Percentiles rank a stretch among this genome's conserved stretches.
Evolutionary conservation across 1,284 basidiomycete genomes (phyloP).

Genomic region (Rhizopogon hawkerae): DNA sequence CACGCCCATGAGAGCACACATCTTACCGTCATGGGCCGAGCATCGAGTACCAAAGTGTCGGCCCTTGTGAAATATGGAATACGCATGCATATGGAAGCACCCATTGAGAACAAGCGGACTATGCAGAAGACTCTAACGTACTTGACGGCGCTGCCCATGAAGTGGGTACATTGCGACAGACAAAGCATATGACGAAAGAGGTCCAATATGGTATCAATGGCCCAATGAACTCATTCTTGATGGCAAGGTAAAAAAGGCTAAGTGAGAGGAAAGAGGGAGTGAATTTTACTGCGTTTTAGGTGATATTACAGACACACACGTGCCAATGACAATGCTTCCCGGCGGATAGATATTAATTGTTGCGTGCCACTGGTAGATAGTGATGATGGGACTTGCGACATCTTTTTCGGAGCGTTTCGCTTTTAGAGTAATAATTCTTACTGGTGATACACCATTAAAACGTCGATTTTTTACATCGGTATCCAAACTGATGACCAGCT

Average conservation of each 20-base stretch:
- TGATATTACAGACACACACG: neutral
- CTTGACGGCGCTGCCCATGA: neutral
- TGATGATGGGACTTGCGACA: neutral
- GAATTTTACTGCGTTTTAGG: neutral
- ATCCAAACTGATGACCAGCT: neutral
- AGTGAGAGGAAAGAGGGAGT: neutral
- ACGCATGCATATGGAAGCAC: neutral
- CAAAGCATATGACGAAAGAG: too few relatives aligned
- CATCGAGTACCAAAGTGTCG: neutral
- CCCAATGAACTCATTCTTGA: too few relatives aligned
- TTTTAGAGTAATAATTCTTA: neutral
- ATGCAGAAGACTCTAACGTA: too few relatives aligned
- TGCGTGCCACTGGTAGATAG: too few relatives aligned
- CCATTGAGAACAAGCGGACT: neutral
- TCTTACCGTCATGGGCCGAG: neutral
- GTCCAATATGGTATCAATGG: too few relatives aligned
- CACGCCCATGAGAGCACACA: neutral
- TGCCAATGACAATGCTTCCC: neutral
- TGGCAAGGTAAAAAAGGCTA: too few relatives aligned
- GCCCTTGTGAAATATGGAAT: neutral
- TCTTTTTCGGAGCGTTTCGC: neutral
- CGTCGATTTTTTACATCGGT: too few relatives aligned
- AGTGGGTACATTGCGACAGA: neutral
- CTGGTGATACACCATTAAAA: neutral
- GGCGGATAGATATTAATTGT: conserved; percentile 6